Conservation (phyloP, 164 flowering plant species). For the Dillenia suffruticosa region DNA sequence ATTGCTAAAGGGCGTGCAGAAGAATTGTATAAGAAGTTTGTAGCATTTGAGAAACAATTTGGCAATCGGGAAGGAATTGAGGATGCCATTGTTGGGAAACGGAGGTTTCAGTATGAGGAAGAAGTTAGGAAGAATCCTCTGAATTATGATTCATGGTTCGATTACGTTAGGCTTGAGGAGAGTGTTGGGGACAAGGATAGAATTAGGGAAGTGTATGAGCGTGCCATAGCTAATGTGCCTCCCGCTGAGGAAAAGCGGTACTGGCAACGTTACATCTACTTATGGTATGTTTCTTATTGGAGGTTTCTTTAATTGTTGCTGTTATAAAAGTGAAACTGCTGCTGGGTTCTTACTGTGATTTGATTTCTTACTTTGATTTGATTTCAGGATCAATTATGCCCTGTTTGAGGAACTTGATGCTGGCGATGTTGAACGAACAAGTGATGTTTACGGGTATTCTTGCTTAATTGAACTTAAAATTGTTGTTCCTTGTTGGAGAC, state of each 20-base stretch:
- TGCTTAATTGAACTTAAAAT: not conserved
- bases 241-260: conserved; percentile 94
- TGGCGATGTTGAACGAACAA: conserved; percentile 62
- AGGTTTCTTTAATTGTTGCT: not conserved
- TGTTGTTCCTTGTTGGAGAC: not conserved
- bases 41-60: conserved; percentile 91
- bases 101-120: conserved; percentile 95
- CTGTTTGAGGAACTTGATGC: conserved; percentile 92
- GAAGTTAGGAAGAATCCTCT: conserved; percentile 82
- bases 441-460: conserved; percentile 72
- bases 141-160: conserved; percentile 90
- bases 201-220: conserved; percentile 79
- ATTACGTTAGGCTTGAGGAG: conserved; percentile 82
- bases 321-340: not conserved
- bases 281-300: conserved; percentile 49
- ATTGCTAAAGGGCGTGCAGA: conserved; percentile 93
- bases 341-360: not conserved
- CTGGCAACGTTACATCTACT: conserved; percentile 90
- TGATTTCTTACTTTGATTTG: not conserved
- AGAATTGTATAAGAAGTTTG: conserved; percentile 78
- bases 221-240: conserved; percentile 93
- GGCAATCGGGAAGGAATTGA: conserved; percentile 93
- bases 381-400: conserved; percentile 84
- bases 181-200: conserved; percentile 62
- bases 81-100: conserved; percentile 88